Base-by-base conservation (phyloP, 1,139 yeast species). In the Blastobotrys buckinghamii region DNA sequence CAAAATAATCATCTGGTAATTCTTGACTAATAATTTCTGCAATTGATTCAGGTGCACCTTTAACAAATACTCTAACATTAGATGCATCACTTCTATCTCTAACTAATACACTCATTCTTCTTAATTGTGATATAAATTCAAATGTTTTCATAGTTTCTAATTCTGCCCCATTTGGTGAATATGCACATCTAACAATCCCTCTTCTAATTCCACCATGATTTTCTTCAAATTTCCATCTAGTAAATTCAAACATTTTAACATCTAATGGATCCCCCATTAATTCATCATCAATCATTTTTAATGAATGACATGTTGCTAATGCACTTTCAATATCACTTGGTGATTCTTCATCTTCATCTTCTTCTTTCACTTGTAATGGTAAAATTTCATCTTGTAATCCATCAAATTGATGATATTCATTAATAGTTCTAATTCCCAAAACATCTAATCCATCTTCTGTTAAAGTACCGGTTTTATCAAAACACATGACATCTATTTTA, bases 11-110 rank as follows among this genome's bases (percentile, higher is more conserved):
- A 1, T 66, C 63, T 0, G 99, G 98, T 40, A 94, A 67, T 19
- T 77, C 79, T 78, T 16, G 71, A 69, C 67, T 98, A 92, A n/a
- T n/a, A 37, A 92, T 79, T 27, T 81, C 84, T 34, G 76, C 72
- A 76, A 92, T 86, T n/a, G 90, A 87, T 65, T 92, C 99, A 0
- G 99, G 99, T 0, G 99, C 98, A 45, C 99, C 99, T 63, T 92
- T 92, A 13, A 94, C 85, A 62, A 78, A 84, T 0, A 86, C 78
- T 53, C 67, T 69, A 47, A 64, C 24, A 26, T 45, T 48, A 5
- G 52, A 67, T 63, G 39, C 65, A 54, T 49, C 59, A 53, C 51
- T 54, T 42, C 42, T 53, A 48, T 43, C 53, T 37, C 47, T 75
- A 75, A 17, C 81, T 79, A 50, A 89, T 0, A 89, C 97, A 49